phyloP scores from a whole-genome alignment of 306 rosid species.

The Vigna radiata region DNA sequence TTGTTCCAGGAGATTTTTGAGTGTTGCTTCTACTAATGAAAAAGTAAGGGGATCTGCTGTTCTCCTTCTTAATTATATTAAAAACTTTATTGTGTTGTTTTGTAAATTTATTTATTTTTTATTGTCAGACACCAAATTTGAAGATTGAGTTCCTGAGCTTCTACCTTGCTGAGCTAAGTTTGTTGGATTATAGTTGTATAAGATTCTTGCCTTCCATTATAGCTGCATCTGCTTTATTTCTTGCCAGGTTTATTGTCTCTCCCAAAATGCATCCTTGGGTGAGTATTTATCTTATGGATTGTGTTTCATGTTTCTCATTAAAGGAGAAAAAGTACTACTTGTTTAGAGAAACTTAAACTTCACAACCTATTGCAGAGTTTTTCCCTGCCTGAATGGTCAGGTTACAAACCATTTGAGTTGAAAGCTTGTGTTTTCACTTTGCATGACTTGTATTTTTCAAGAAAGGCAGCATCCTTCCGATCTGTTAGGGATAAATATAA shows the following conservation, averaged over 20 bases:
- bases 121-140: conserved; percentile 56
- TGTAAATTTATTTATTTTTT: conserved; percentile 25
- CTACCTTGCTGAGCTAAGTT: conserved; percentile 84
- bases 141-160: conserved; percentile 63
- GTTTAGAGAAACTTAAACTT: conserved; percentile 10
- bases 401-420: conserved; percentile 65
- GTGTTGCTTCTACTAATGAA: conserved; percentile 45
- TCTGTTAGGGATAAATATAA: conserved; percentile 82
- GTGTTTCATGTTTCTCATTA: neutral
- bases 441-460: conserved; percentile 73
- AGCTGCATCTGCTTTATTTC: conserved; percentile 77
- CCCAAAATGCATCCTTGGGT: conserved; percentile 85
- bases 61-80: neutral
- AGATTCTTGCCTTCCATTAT: conserved; percentile 78
- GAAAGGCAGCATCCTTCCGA: conserved; percentile 66
- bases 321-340: neutral
- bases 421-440: conserved; percentile 63
- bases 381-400: conserved; percentile 49
- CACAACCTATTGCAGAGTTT: conserved; percentile 49
- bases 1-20: conserved; percentile 57
- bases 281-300: conserved; percentile 25
- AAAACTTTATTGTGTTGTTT: neutral
- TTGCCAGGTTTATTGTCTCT: conserved; percentile 63
- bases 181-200: conserved; percentile 71
- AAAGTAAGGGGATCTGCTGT: conserved; percentile 50